Base-by-base conservation (phyloP, 768 basidiomycete genomes). In the Amanita exitialis region DNA sequence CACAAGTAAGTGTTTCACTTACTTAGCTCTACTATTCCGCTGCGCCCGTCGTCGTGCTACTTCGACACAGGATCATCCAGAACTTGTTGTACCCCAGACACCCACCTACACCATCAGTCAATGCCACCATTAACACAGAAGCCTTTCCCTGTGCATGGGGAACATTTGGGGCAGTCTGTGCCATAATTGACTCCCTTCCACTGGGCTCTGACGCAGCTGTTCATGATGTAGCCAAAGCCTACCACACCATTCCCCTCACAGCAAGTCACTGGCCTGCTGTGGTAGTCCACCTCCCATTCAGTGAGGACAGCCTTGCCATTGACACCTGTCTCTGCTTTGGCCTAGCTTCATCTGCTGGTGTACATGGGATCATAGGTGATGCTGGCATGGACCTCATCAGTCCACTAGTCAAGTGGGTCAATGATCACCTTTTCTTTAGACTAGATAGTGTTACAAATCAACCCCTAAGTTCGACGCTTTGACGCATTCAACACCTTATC, bases 131-230 rank as follows among this genome's bases (percentile, higher is more conserved):
- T 5, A 44, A 68, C 32, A 56, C 69, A 0, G 45, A 59, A n/a
- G 10, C 55, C n/a, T 65, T 68, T 49, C 74, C 73, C 0, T 71
- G 69, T 58, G 69, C 67, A 0, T 76, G 72, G 73, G 71, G 71
- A 1, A 74, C 71, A 0, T 76, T 77, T 44, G 44, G 56, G 0
- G 58, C 62, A 0, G 52, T 73, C 0, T 66, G 55, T 15, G 50
- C 62, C 15, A 46, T 66, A 20, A 59, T 73, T 0, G 59, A 39
- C 0, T 50, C 56, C 0, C 67, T 75, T 0, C 73, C 72, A 0
- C 68, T 64, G 12, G 64, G 65, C 0, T 68, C 68, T 0, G 64
- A 75, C 54, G 67, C 58, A 0, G 62, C 67, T 47, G 28, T 69
- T 8, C 52, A 63, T 0, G 71, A 77, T 30, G 63, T 76, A 1